phyloP scores from a whole-genome alignment of 768 basidiomycete species.

The Lactarius vividus region DNA sequence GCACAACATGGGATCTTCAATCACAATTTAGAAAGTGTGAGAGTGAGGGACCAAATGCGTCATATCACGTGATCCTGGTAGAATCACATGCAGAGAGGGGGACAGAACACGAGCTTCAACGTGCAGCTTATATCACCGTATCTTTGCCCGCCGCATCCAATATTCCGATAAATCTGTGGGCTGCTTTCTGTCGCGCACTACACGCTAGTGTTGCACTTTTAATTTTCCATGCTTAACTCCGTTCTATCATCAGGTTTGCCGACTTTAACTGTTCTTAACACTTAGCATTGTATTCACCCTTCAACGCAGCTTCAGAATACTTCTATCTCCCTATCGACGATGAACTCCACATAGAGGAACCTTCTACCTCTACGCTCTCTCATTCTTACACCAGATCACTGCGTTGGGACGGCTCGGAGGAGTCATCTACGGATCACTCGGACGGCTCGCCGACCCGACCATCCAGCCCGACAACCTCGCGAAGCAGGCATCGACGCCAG shows the following conservation, averaged over 20 bases:
- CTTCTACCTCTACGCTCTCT: conserved; percentile 38
- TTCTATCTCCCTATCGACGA: conserved; percentile 65
- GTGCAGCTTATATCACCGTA: conserved; percentile 1
- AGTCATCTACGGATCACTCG: conserved; percentile 26
- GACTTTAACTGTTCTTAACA: neutral
- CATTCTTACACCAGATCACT: conserved; percentile 31
- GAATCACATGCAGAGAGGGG: conserved; percentile 18
- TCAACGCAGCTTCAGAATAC: conserved; percentile 54
- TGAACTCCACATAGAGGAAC: conserved; percentile 46
- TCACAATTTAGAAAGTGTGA: neutral
- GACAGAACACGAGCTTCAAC: neutral
- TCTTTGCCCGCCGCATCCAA: neutral
- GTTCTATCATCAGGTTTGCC: conserved; percentile 27
- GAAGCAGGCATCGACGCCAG: conserved; percentile 22
- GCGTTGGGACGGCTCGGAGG: conserved; percentile 30
- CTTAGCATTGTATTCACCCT: neutral
- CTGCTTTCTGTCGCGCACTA: conserved; percentile 5
- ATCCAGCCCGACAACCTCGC: conserved; percentile 20
- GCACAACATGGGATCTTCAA: neutral
- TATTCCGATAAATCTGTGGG: conserved; percentile 5
- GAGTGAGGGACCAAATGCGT: conserved; percentile 1
- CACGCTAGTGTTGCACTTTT: neutral
- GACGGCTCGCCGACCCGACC: conserved; percentile 23
- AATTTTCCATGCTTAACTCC: conserved; percentile 24
- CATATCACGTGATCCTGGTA: conserved; percentile 1